Conservation (phyloP, 2,329 filamentous ascomycete genomes). For the Pochonia chlamydosporia region DNA sequence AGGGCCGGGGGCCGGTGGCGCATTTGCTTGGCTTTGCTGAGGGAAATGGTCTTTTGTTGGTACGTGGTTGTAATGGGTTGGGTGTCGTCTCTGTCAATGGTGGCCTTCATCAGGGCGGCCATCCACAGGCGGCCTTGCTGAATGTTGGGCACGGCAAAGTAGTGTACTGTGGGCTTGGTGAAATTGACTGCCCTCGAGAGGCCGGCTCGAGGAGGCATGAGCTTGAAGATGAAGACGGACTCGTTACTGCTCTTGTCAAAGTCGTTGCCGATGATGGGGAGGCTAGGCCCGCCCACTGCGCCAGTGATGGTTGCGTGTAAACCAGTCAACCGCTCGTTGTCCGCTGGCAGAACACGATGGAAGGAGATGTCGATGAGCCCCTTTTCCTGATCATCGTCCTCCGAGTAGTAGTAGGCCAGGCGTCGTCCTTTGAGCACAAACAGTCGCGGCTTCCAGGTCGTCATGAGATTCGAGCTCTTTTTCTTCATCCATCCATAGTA, state of each 20-base stretch:
- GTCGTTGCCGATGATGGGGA: constrained; percentile 42
- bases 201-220: constrained; percentile 83
- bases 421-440: constrained; percentile 90
- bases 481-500: constrained; percentile 99
- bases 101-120: constrained; percentile 98
- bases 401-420: constrained; percentile 92
- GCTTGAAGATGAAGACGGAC: constrained; percentile 94
- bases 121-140: constrained; percentile 92
- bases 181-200: constrained; percentile 91
- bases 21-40: constrained; percentile 82
- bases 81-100: constrained; percentile 84
- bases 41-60: constrained; percentile 92
- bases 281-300: constrained; percentile 59
- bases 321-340: constrained; percentile 84
- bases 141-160: constrained; percentile 91
- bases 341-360: constrained; percentile 90
- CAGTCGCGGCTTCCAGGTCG: constrained; percentile 94
- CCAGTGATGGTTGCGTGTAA: constrained; percentile 89
- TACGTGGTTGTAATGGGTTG: constrained; percentile 84
- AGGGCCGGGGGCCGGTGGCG: constrained; percentile 84
- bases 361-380: constrained; percentile 97
- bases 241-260: constrained; percentile 50
- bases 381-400: constrained; percentile 86
- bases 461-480: constrained; percentile 92
- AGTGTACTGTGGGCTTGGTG: constrained; percentile 94